Percentiles rank a stretch among this genome's conserved stretches.
Evolutionary conservation across 31 red algal species (phyloP).

Genomic region (Odonthalia washingtoniensis): DNA sequence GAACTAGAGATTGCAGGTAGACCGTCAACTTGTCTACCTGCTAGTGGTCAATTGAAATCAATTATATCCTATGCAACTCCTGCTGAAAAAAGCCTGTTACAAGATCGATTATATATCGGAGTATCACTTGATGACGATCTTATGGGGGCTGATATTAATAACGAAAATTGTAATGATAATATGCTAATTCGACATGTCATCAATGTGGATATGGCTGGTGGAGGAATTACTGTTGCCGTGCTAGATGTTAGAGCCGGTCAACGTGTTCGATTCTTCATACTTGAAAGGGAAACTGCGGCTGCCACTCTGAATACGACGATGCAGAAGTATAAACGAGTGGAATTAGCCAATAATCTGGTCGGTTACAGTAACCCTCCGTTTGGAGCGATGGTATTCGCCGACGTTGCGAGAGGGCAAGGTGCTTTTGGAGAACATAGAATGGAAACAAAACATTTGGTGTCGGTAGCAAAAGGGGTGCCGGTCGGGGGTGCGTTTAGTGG

Average conservation of each 20-base stretch:
- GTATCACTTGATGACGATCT: slow-evolving; percentile 36
- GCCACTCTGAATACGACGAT: slow-evolving; percentile 66
- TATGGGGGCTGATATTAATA: too few relatives aligned
- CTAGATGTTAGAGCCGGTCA: slow-evolving; percentile 66
- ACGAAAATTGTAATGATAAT: slow-evolving; percentile 29
- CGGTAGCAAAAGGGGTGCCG: slow-evolving; percentile 70
- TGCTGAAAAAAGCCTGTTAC: slow-evolving; percentile 52
- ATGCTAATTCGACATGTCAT: slow-evolving; percentile 75
- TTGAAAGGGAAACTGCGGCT: slow-evolving; percentile 57
- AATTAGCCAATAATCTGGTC: slow-evolving; percentile 76
- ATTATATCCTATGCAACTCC: slow-evolving; percentile 75
- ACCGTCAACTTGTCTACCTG: slow-evolving; percentile 66
- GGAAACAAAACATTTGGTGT: slow-evolving; percentile 64
- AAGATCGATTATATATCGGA: slow-evolving; percentile 67
- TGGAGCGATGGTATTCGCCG: slow-evolving; percentile 77
- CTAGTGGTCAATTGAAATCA: slow-evolving; percentile 68
- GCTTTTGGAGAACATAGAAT: slow-evolving; percentile 65
- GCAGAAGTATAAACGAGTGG: slow-evolving; percentile 77
- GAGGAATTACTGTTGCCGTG: slow-evolving; percentile 64
- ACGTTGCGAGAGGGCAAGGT: slow-evolving; percentile 50
- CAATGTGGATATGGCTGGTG: slow-evolving; percentile 61
- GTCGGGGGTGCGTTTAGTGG: slow-evolving; percentile 72
- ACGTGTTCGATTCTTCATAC: slow-evolving; percentile 72
- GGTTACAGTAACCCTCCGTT: slow-evolving; percentile 86
- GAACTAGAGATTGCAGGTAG: slow-evolving; percentile 77